These are phyloP conservation scores for Selaginella tamariscina DNA, from an alignment of 75 land plant species.

Conservation along the genomic window DNA sequence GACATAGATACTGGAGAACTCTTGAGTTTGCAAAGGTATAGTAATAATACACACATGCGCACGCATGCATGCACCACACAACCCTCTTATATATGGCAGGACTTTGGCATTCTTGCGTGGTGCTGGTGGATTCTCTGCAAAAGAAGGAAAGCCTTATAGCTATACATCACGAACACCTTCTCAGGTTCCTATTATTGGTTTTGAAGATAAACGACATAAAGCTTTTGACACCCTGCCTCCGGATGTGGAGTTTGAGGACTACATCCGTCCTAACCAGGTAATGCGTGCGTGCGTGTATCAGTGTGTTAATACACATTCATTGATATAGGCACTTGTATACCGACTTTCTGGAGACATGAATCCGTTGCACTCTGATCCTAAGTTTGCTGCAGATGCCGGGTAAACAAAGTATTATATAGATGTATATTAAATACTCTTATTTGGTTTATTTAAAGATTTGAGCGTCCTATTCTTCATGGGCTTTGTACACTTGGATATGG, in stretches of 20 bases:
- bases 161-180: conserved; percentile 22
- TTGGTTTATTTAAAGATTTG: neutral
- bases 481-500: conserved; percentile 90
- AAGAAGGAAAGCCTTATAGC: conserved; percentile 41
- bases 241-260: conserved; percentile 51
- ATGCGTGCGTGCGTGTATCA: neutral
- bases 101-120: conserved; percentile 60
- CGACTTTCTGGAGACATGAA: conserved; percentile 92
- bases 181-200: neutral
- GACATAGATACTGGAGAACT: conserved; percentile 50
- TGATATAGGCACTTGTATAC: conserved; percentile 74
- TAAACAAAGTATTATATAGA: conserved; percentile 7
- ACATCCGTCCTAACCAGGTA: conserved; percentile 47
- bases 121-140: conserved; percentile 88
- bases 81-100: conserved; percentile 45
- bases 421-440: conserved; percentile 3
- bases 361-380: conserved; percentile 87
- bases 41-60: neutral
- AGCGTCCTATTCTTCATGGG: conserved; percentile 77
- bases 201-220: conserved; percentile 10
- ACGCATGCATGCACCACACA: too few species aligned
- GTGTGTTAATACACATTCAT: neutral
- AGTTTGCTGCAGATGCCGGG: conserved; percentile 66
- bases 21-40: conserved; percentile 66
- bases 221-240: conserved; percentile 27